Evolutionary conservation across 2,329 filamentous ascomycete genomes (phyloP).

Genomic region (Colletotrichum musae): DNA sequence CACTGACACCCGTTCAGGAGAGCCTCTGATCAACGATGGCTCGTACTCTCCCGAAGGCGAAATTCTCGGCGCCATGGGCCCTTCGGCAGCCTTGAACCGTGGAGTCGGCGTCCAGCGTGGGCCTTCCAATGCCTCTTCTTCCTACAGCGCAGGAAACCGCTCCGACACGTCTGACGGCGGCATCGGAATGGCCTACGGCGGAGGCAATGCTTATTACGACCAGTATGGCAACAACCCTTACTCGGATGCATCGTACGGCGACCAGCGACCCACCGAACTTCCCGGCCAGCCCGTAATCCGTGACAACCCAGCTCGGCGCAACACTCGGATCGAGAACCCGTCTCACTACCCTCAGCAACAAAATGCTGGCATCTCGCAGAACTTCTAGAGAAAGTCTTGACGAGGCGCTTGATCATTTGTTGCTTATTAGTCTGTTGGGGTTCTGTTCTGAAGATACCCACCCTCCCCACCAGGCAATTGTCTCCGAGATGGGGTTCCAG

Average conservation of each 20-base stretch:
- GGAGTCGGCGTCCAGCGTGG: conserved; percentile 84
- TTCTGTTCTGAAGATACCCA: conserved; percentile 39
- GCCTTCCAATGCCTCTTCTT: conserved; percentile 95
- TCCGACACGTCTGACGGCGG: conserved; percentile 77
- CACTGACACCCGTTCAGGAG: conserved; percentile 79
- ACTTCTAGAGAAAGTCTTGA: conserved; percentile 74
- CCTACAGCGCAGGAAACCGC: conserved; percentile 86
- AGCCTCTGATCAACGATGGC: conserved; percentile 71
- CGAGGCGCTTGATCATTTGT: conserved; percentile 13
- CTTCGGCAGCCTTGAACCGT: conserved; percentile 76
- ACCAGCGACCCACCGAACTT: conserved; percentile 58
- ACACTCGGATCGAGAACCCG: conserved; percentile 94
- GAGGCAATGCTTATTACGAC: conserved; percentile 66
- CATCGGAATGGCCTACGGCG: conserved; percentile 61
- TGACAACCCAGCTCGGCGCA: conserved; percentile 91
- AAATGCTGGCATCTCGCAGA: conserved; percentile 95
- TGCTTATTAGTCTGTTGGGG: conserved; percentile 28
- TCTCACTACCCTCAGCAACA: conserved; percentile 92
- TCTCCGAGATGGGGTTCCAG: conserved; percentile 14
- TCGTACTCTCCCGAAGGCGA: conserved; percentile 79
- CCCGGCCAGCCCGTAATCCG: conserved; percentile 85
- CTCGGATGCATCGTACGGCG: conserved; percentile 57
- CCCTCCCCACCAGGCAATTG: conserved; percentile 28
- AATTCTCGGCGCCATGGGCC: conserved; percentile 86
- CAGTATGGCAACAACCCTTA: conserved; percentile 74